Evolutionary conservation across 2,329 filamentous ascomycete genomes (phyloP), one percentile per base, ranked within the genome.

Genomic region (Blumeriella jaapii): DNA sequence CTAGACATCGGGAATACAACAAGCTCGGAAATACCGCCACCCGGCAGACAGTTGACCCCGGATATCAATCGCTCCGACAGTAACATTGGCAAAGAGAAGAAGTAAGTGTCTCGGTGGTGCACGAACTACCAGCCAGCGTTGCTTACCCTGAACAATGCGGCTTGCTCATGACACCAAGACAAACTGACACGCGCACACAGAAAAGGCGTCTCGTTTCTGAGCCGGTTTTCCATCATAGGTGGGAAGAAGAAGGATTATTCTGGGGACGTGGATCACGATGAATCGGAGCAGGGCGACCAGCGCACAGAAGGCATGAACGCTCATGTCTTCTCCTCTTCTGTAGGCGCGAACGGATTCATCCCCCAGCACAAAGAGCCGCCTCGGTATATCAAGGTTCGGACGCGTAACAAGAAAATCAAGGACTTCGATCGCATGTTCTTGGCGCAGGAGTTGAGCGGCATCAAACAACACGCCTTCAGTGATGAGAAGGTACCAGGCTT

Each of bases 391-490:
- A 84, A 85, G 46, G 80, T 94, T 40, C 76, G 79, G 45, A 64
- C 79, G 1, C 78, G 84, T 53, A 76, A 86, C 58, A 94, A 93
- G 59, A 86, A 81, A 52, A 65, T 69, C 14, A 77, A 75, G 48
- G 81, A 89, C 35, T 95, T 96, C 54, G 77, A 91, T 55, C 78
- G 78, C 29, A 66, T 94, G 39, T 98, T 98, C 55, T 69, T 96
- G 3, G 87, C 91, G 2, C 91, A 98, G 60, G 82, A 96, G 57
- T 63, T 96, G n/a, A 65, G 68, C 20, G 71, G 77, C n/a, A 69
- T 69, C 1, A 66, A 63, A n/a, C 51, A 50, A n/a, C 51, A 50
- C 32, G 34, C 43, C 6, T 46, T 48, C 17, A 58, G 44, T 20
- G 46, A 48, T 7, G 48, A 50, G 22, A 60, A 59, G 28, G 36